phyloP scores from a whole-genome alignment of 2,329 filamentous ascomycete species.

The Penicillium sp. region DNA sequence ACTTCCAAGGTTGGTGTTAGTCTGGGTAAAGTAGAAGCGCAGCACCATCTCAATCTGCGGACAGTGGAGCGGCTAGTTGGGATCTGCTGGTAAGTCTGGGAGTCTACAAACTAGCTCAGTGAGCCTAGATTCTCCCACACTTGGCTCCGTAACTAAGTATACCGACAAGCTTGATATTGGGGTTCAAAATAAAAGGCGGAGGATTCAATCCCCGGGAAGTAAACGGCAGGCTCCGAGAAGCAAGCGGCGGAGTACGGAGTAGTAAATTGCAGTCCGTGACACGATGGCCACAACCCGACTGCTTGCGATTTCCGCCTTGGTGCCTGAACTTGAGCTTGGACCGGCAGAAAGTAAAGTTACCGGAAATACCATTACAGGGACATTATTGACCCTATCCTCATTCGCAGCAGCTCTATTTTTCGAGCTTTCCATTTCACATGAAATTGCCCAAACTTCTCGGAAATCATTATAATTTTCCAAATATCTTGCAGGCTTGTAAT shows the following conservation, averaged over 20 bases:
- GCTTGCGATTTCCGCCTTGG: neutral
- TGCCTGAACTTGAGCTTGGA: neutral
- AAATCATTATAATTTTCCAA: too few relatives aligned
- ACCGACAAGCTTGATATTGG: neutral
- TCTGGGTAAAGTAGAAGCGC: neutral
- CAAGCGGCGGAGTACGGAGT: neutral
- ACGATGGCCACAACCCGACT: neutral
- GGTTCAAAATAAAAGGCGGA: too few relatives aligned
- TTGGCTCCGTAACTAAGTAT: neutral
- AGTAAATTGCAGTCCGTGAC: neutral
- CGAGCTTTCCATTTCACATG: neutral
- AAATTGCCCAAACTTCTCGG: too few relatives aligned
- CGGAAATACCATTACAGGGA: neutral
- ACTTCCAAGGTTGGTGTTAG: neutral
- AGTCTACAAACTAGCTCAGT: neutral
- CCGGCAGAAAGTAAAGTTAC: neutral
- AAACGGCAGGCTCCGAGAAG: neutral
- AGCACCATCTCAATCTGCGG: neutral
- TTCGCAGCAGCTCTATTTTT: neutral
- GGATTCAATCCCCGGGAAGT: neutral
- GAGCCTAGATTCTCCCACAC: neutral
- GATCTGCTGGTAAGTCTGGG: neutral
- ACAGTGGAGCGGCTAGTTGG: neutral
- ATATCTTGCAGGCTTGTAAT: too few relatives aligned
- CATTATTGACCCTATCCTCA: neutral